Base-by-base conservation (phyloP, 2,329 filamentous ascomycete genomes). In the Aspergillus novoparasiticus region DNA sequence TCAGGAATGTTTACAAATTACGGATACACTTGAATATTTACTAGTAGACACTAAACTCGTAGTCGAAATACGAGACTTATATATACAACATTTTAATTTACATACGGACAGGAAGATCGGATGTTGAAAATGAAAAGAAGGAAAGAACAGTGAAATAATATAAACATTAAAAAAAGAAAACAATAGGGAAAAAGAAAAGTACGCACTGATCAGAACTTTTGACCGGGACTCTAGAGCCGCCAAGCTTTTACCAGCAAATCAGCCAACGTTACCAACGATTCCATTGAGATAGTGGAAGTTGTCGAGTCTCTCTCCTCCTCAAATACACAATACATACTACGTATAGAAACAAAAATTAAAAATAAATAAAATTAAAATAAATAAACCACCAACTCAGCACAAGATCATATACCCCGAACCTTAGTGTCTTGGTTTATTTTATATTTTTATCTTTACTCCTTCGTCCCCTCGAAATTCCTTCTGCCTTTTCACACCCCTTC, bases 401-500 rank as follows among this genome's bases (percentile, higher is more conserved):
- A 16, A 16, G 8, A 2, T 50, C 57, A 32, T 57, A 34, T 54
- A 54, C 16, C 28, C 43, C 45, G 10, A 34, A 21, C 12, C 34
- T 57, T 34, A 46, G 46, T 34, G 26, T 36, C 16, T 59, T 54
- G 39, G 16, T 41, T n/a, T 41, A 41, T 19, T 41, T 41, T 19
- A 19, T 41, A 41, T 41, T 41, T 41, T 60, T 54, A 60, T 58
- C 53, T 57, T 28, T 34, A 54, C 60, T 50, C 58, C 58, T 57
- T 43, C 39, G 39, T 41, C 60, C 48, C 51, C 51, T 58, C 61
- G 53, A 54, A 58, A 41, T 64, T 45, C 53, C 32, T 58, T 23
- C 30, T 36, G n/a, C 30, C 59, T 61, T 46, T 59, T 51, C 32
- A 59, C 65, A 32, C 54, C 46, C 36, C 54, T 60, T 59, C 59